A percentile compares a stretch with the other conserved stretches of the same genome.
These are phyloP conservation scores for Saururus chinensis DNA, from an alignment of 164 flowering plant genomes.

Conservation along the genomic window DNA sequence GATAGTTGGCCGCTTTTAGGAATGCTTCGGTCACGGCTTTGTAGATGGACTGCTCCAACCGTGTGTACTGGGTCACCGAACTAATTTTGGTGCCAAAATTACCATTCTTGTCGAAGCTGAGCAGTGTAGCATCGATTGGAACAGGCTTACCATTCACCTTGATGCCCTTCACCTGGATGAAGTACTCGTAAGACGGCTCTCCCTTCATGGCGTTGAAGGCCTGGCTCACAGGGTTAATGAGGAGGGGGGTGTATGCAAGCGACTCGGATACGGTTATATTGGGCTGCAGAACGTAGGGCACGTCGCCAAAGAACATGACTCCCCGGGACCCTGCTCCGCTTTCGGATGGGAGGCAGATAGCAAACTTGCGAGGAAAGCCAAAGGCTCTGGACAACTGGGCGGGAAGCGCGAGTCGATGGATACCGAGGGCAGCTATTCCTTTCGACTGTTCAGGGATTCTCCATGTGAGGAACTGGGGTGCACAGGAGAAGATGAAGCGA, in stretches of 20 bases:
- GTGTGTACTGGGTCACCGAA: constrained; percentile 37
- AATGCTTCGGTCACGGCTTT: constrained; percentile 4
- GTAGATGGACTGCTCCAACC: constrained; percentile 4
- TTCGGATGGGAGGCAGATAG: constrained; percentile 4
- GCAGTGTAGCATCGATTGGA: constrained; percentile 10
- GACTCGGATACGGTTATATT: constrained; percentile 6
- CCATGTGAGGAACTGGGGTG: background rate
- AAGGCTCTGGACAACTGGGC: constrained; percentile 8
- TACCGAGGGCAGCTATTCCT: constrained; percentile 11
- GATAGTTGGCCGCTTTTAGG: background rate
- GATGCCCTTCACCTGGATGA: constrained; percentile 24
- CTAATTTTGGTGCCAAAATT: constrained; percentile 29
- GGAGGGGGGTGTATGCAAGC: constrained; percentile 16
- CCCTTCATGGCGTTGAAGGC: constrained; percentile 25
- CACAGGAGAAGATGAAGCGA: constrained; percentile 9
- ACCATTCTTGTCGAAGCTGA: constrained; percentile 4
- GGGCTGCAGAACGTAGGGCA: constrained; percentile 11
- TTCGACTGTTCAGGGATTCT: constrained; percentile 5
- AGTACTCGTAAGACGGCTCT: constrained; percentile 16
- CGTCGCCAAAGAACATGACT: constrained; percentile 6
- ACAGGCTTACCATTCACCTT: constrained; percentile 17
- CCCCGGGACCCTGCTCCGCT: constrained; percentile 2
- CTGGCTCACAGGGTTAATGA: constrained; percentile 15
- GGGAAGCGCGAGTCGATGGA: constrained; percentile 2
- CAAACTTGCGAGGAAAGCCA: constrained; percentile 7